Conservation (phyloP, 352 stramenopile genomes). For the Pythium grandisporangium region DNA sequence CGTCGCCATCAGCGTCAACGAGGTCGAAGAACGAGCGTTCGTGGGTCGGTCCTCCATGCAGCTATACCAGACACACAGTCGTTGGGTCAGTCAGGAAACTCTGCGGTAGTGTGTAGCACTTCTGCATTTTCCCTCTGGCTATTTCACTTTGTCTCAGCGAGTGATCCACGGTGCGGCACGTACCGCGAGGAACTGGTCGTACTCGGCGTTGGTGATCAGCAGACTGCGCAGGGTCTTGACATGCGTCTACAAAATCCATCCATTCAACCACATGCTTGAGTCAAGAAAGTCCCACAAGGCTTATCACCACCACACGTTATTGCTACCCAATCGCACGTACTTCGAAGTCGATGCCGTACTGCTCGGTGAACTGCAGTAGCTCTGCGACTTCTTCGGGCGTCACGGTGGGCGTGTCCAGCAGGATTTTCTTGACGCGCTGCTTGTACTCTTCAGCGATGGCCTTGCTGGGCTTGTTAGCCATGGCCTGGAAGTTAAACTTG, state of each 20-base stretch:
- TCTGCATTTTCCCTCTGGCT: no score
- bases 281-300: no score
- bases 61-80: constrained; percentile 5
- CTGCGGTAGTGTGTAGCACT: no score
- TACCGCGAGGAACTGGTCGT: constrained; percentile 66
- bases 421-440: constrained; percentile 32
- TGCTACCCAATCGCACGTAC: background rate
- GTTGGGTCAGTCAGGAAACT: no score
- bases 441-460: constrained; percentile 44
- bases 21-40: constrained; percentile 77
- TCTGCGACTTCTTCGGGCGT: constrained; percentile 30
- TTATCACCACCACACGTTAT: no score
- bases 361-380: constrained; percentile 45
- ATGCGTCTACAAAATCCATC: constrained; percentile 37
- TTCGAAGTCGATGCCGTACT: constrained; percentile 68
- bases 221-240: constrained; percentile 60
- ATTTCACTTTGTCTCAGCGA: no score
- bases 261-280: background rate
- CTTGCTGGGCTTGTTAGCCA: constrained; percentile 28
- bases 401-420: constrained; percentile 44
- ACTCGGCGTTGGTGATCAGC: constrained; percentile 77
- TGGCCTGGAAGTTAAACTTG: constrained; percentile 73
- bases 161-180: background rate
- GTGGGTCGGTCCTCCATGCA: constrained; percentile 49
- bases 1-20: constrained; percentile 80